Base-by-base conservation (phyloP, 2,329 filamentous ascomycete species). In the Diaporthe humulicola region DNA sequence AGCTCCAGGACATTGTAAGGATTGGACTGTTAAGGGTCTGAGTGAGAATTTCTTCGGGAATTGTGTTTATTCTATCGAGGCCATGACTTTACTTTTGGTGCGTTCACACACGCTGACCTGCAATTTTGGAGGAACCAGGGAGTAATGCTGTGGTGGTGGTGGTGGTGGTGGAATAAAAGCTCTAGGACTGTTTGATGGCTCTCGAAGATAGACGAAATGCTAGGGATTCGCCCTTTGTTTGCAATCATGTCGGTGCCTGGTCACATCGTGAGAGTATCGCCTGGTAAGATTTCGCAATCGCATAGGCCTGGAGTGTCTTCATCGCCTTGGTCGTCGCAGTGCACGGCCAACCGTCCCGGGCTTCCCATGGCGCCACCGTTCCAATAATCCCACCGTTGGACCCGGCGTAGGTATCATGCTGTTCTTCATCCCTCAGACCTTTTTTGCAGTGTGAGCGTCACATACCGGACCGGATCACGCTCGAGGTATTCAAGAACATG, bases 401-500 rank as follows among this genome's bases (percentile, higher is more conserved):
- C 33, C n/a, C 36, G 57, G 36, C 15, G 33, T 6, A n/a, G 19
- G 22, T 12, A 12, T 4, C 3, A 7, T 40, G n/a, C 36, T 40
- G 36, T 28, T 15, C 57, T 38, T 19, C 38, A 64, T 28, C 30
- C 9, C n/a, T 22, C 25, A 30, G 15, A 64, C n/a, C 25, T 8
- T 28, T 25, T 30, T 28, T 28, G 4, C 38, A 4, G 14, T 15
- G 25, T n/a, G 28, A 22, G 33, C 48, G 33, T 40, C 30, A 28
- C 12, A 54, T 1, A 28, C 22, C 22, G 42, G 70, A 36, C 54
- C 42, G 28, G 38, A 50, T 30, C 61, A 36, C 48, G 38, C 40
- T 28, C 54, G 14, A 70, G 64, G 42, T 73, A 70, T 67, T 64
- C 67, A 74, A 69, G 60, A 74, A 71, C 40, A 71, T 71, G 67